Base-by-base conservation (phyloP, 2,329 filamentous ascomycete species). In the Aurifilum marmelostoma region DNA sequence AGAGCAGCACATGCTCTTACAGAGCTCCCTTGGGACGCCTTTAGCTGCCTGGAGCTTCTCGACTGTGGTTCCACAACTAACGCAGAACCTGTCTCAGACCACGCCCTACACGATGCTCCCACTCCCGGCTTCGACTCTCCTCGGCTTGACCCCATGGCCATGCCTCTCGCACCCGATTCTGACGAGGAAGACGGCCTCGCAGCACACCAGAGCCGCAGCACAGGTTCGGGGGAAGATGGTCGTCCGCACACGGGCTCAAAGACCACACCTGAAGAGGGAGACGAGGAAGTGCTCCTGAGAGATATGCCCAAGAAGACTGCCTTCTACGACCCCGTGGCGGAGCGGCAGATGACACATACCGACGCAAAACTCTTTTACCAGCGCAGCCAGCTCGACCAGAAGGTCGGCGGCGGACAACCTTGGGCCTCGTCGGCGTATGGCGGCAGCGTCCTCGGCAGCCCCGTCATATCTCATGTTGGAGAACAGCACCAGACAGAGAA, bases 291-390 rank as follows among this genome's bases (percentile, higher is more conserved):
- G 83, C 82, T 91, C 12, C 82, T 83, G 29, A 83, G 88, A 71
- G 88, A 91, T 75, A 77, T 88, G 65, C 88, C 87, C 43, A 85
- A 85, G 71, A 91, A 90, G 77, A 97, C 94, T 11, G 92, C 94
- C 27, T 97, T 94, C 77, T 97, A 97, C 81, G 94, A 97, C 79
- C 93, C 95, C 76, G 91, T 95, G 65, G 92, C 93, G 66, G 96
- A 99, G 80, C 97, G 96, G 75, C 92, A 95, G 76, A 92, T 97
- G 89, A 97, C 91, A 76, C 94, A 97, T 79, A 91, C 92, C 34
- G 96, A 99, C 78, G 93, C 95, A 70, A 98, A 97, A 80, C 87
- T 97, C 72, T 97, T 98, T 82, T 99, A 97, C 79, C 95, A 97
- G 81, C 87, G 92, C 73, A 94, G 93, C 79, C 92, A 94, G 79